These are phyloP conservation scores for Vaccinium myrtillus DNA, from an alignment of 148 eudicot genomes.

Conservation along the genomic window DNA sequence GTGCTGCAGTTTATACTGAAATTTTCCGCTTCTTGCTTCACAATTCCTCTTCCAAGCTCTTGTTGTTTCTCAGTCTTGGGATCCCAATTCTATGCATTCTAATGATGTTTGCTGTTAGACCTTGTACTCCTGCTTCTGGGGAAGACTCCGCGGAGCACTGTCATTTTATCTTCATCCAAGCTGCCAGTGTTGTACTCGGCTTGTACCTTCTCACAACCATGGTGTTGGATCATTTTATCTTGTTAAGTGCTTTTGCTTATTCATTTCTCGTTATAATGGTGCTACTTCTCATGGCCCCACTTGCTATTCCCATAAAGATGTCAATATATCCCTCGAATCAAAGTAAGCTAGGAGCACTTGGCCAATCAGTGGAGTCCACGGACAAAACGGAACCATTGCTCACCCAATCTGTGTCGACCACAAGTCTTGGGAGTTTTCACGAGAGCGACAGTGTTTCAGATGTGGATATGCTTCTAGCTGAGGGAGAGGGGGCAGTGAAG, in stretches of 20 bases:
- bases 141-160: conserved; percentile 56
- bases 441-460: conserved; percentile 55
- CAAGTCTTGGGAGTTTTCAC: conserved; percentile 37
- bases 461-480: conserved; percentile 66
- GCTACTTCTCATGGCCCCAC: conserved; percentile 74
- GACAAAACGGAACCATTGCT: conserved; percentile 52
- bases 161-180: conserved; percentile 78
- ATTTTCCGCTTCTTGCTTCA: conserved; percentile 51
- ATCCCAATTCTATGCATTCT: conserved; percentile 60
- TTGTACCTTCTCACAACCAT: conserved; percentile 71
- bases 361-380: conserved; percentile 26
- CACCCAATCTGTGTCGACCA: conserved; percentile 42
- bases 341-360: conserved; percentile 18
- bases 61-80: conserved; percentile 71
- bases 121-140: conserved; percentile 81
- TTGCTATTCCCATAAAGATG: conserved; percentile 81
- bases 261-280: conserved; percentile 54
- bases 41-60: conserved; percentile 55
- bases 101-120: conserved; percentile 68
- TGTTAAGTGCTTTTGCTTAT: conserved; percentile 42
- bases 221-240: conserved; percentile 36
- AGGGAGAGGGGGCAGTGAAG: conserved; percentile 86
- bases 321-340: conserved; percentile 50
- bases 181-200: conserved; percentile 60
- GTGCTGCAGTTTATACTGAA: conserved; percentile 85